Evolutionary conservation across 257 asterid species (phyloP).

Genomic region (Jaltomata sinuosa): DNA sequence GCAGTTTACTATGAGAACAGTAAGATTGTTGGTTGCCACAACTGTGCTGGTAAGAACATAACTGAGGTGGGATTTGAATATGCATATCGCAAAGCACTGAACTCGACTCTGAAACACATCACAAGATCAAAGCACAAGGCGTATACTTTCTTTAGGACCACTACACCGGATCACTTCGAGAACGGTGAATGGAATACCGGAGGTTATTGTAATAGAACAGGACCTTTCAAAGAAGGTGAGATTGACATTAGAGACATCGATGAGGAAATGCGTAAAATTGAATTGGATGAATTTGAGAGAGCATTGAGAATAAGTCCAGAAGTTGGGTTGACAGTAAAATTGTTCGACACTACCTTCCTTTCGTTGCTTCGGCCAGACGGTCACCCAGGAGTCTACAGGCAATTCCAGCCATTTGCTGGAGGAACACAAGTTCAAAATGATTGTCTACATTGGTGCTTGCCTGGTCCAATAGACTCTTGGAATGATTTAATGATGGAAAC

Average conservation of each 20-base stretch:
- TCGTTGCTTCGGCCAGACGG: conserved; percentile 73
- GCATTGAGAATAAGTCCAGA: conserved; percentile 25
- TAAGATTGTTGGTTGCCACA: conserved; percentile 46
- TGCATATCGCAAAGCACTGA: conserved; percentile 47
- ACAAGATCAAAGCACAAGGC: conserved; percentile 34
- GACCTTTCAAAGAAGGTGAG: conserved; percentile 51
- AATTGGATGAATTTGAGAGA: conserved; percentile 40
- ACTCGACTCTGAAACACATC: conserved; percentile 33
- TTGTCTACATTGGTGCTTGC: conserved; percentile 91
- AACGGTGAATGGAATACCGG: conserved; percentile 66
- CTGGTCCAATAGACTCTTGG: conserved; percentile 89
- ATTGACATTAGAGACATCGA: conserved; percentile 28
- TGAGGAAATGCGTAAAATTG: conserved; percentile 30
- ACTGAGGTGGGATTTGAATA: conserved; percentile 47
- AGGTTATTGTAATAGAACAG: conserved; percentile 44
- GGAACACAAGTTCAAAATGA: conserved; percentile 34
- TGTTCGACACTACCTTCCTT: conserved; percentile 46
- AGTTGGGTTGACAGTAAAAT: conserved; percentile 35
- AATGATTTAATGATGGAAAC: conserved; percentile 69
- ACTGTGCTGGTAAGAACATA: conserved; percentile 40
- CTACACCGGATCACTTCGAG: conserved; percentile 65
- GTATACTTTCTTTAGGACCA: conserved; percentile 36
- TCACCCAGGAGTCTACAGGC: conserved; percentile 68
- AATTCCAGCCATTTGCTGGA: conserved; percentile 44
- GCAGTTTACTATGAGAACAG: conserved; percentile 53